These are phyloP conservation scores for Piloderma croceum DNA, from an alignment of 768 basidiomycete species.

Conservation along the genomic window DNA sequence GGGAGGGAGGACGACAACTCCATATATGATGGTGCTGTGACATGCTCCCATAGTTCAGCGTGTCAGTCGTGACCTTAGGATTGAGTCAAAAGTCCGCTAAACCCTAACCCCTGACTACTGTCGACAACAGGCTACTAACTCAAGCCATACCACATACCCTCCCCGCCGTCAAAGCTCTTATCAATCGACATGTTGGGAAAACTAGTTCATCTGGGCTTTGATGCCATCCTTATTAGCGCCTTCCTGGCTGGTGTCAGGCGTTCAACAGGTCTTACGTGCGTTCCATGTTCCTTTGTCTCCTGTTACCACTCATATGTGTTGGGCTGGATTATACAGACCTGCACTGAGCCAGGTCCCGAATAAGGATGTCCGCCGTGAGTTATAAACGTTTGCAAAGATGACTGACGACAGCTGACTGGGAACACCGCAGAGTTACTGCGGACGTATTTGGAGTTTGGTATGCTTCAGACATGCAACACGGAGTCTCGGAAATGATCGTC, in stretches of 20 bases:
- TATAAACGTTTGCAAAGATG: background rate
- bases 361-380: constrained; percentile 84
- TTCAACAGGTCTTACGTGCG: constrained; percentile 81
- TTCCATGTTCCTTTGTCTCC: too few species aligned
- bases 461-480: constrained; percentile 15
- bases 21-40: too few species aligned
- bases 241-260: constrained; percentile 83
- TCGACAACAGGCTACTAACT: too few species aligned
- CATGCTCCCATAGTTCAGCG: too few species aligned
- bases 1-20: too few species aligned
- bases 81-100: too few species aligned
- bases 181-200: background rate
- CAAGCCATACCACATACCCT: too few species aligned
- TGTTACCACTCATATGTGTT: too few species aligned
- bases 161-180: too few species aligned
- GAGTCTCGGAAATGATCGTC: background rate
- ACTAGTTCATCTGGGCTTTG: constrained; percentile 63
- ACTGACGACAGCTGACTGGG: background rate
- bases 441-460: constrained; percentile 78
- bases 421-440: constrained; percentile 53
- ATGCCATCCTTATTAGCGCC: constrained; percentile 73
- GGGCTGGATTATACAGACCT: constrained; percentile 58
- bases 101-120: too few species aligned
- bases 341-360: constrained; percentile 73
- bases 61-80: too few species aligned